Conservation (phyloP, 202 grass and related monocot species). For the Bolboschoenoplectus hybrid region DNA sequence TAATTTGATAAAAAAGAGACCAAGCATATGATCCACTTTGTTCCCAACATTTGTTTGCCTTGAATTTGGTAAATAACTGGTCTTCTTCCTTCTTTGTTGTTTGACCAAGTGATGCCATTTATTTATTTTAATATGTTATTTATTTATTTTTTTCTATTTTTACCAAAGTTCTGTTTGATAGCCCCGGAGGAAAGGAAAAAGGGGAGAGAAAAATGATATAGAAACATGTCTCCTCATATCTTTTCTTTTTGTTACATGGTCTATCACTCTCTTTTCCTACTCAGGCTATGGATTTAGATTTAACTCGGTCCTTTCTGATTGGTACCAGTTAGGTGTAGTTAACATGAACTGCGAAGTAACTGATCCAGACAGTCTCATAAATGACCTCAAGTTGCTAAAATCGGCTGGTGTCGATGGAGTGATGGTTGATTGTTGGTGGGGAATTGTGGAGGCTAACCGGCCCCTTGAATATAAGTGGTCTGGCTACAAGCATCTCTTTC, state of each 20-base stretch:
- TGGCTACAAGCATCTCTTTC: conserved; percentile 76
- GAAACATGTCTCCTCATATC: background rate
- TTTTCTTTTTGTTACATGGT: background rate
- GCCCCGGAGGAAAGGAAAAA: background rate
- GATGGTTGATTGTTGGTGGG: conserved; percentile 97
- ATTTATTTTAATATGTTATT: background rate
- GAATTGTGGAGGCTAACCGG: conserved; percentile 65
- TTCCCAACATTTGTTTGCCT: background rate
- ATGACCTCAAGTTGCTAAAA: conserved; percentile 70
- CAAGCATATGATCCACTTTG: background rate
- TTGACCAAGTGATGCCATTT: background rate
- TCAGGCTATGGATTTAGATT: background rate
- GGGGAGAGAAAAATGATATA: background rate
- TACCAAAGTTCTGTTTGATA: background rate
- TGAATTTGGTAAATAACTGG: background rate
- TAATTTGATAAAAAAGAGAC: background rate
- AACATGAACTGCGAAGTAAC: conserved; percentile 56
- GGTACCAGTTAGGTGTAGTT: conserved; percentile 64
- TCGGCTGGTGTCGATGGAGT: conserved; percentile 68
- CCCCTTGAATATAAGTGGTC: conserved; percentile 82
- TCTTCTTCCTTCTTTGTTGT: conserved; percentile 2
- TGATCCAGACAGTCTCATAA: conserved; percentile 60
- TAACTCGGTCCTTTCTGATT: background rate
- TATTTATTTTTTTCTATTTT: background rate
- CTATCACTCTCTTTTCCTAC: background rate